Evolutionary conservation across 2,329 filamentous ascomycete genomes (phyloP), one percentile per base, ranked within the genome.

Genomic region (Aspergillus neotritici): DNA sequence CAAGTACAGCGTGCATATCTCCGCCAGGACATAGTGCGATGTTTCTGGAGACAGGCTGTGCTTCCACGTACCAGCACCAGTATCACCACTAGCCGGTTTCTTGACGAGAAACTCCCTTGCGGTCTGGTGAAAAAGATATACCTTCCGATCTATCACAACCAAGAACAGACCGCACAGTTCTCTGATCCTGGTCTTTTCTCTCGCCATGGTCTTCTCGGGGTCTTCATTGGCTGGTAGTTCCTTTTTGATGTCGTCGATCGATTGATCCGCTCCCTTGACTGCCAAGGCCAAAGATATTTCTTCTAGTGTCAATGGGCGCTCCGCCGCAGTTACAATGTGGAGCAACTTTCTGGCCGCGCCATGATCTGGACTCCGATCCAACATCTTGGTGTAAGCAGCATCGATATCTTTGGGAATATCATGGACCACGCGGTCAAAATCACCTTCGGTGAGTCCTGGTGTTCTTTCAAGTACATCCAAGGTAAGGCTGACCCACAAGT

Each of bases 41-140:
- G 48, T 31, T 2, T 13, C 15, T 16, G 32, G 16, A 11, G 25
- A n/a, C 2, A 50, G 14, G 10, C 39, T 45, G 13, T 45, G 14
- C 17, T 44, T 48, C 48, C 48, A 48, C 11, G 25, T 40, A 4
- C 4, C 11, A 0, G 9, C 21, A 3, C 37, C 5, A 15, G 31
- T 12, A 16, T 12, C 15, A 13, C 14, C 7, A 11, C 25, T n/a
- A 2, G 25, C 30, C 29, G 48, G 13, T 4, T 37, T 34, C 14
- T 21, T 41, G 10, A 55, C 31, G 12, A 59, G 37, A 14, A 58
- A 59, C 15, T 57, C 52, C 41, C 49, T 57, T 5, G 44, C 55
- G 6, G 56, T 56, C 41, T 59, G 54, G 39, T 59, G 54, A 31
- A 59, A 47, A 17, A 57, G 45, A 14, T 48, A 56, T 2, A 52